These are phyloP conservation scores for Naganishia albida DNA, from an alignment of 1,284 basidiomycete genomes.

Conservation along the genomic window DNA sequence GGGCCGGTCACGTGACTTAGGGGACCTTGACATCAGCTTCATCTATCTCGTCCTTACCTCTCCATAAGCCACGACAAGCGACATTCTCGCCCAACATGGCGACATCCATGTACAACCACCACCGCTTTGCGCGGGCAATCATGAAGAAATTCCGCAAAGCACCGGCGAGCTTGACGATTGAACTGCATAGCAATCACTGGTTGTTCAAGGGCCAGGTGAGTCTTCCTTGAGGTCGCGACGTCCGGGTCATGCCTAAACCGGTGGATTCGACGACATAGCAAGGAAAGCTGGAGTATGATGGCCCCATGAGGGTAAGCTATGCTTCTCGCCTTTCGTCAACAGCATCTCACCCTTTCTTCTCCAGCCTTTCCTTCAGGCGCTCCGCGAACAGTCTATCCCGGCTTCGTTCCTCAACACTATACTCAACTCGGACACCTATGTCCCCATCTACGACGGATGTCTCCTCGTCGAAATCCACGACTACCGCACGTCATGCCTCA, in stretches of 20 bases:
- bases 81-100: slow-evolving; percentile 44
- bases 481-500: slow-evolving; percentile 38
- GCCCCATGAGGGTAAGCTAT: slow-evolving; percentile 49
- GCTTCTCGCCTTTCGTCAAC: not conserved
- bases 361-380: slow-evolving; percentile 52
- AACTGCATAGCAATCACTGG: slow-evolving; percentile 51
- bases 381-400: slow-evolving; percentile 54
- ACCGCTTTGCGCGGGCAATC: slow-evolving; percentile 51
- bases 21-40: not conserved
- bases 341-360: slow-evolving; percentile 6
- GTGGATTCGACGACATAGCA: slow-evolving; percentile 35
- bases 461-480: slow-evolving; percentile 55
- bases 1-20: not conserved
- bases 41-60: not conserved
- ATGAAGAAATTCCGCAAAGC: slow-evolving; percentile 55
- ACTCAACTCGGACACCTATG: slow-evolving; percentile 49
- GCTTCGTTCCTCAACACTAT: slow-evolving; percentile 50
- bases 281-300: slow-evolving; percentile 51
- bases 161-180: slow-evolving; percentile 51
- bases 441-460: slow-evolving; percentile 54
- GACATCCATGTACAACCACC: slow-evolving; percentile 55
- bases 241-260: not conserved
- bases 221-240: slow-evolving; percentile 15
- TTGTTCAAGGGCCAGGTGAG: slow-evolving; percentile 52
- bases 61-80: not conserved